Percentiles rank a stretch among this genome's conserved stretches.
Conservation (phyloP, 106 monocot genomes). For the Iris macrosiphon region DNA sequence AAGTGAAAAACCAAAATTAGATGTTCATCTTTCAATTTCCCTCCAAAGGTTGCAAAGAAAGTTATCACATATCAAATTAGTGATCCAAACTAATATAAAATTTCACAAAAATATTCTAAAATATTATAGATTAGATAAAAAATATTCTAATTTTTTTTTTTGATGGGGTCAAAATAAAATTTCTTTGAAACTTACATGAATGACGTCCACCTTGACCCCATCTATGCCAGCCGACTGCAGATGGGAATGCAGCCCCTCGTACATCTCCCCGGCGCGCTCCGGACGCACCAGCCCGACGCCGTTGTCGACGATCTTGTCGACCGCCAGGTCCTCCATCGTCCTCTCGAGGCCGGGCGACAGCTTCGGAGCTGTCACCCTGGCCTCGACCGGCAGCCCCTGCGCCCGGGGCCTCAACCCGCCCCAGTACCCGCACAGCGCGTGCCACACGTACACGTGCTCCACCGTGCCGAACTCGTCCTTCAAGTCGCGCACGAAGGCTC, state of each 20-base stretch:
- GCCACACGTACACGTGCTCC: slow-evolving; percentile 75
- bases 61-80: no score
- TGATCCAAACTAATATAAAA: no score
- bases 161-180: no score
- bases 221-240: slow-evolving; percentile 44
- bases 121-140: no score
- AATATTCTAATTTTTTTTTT: no score
- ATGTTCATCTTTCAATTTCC: no score
- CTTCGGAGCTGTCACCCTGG: slow-evolving; percentile 37
- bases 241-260: slow-evolving; percentile 57
- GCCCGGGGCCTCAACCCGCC: slow-evolving; percentile 48
- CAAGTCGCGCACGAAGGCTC: slow-evolving; percentile 42
- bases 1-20: no score
- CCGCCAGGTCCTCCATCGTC: slow-evolving; percentile 85
- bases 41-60: no score
- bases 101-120: no score
- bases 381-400: slow-evolving; percentile 31
- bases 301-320: slow-evolving; percentile 73
- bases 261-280: slow-evolving; percentile 35
- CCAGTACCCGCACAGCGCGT: slow-evolving; percentile 85
- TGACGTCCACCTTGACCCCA: slow-evolving; percentile 87
- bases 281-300: slow-evolving; percentile 66
- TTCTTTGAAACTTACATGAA: slow-evolving; percentile 72
- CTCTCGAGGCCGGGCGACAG: slow-evolving; percentile 47
- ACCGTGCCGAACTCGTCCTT: slow-evolving; percentile 41